phyloP scores from a whole-genome alignment of 805 yeast genomes.

The Yarrowia divulgata region DNA sequence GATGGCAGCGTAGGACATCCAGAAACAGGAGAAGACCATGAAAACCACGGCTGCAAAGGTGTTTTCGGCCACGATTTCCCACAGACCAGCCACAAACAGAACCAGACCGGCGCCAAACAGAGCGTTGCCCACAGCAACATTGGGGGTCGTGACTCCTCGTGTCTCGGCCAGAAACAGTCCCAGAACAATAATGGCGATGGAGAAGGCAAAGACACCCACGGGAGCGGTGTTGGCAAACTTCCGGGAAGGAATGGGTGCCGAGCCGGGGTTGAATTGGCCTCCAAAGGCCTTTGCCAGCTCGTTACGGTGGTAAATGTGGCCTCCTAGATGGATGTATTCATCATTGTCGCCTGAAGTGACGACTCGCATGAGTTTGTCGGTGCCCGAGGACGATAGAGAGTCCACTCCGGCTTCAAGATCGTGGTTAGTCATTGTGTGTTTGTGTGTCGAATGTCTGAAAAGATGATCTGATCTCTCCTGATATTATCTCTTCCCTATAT shows the following conservation, averaged over 20 bases:
- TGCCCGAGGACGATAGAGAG: slow-evolving; percentile 10
- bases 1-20: slow-evolving; percentile 70
- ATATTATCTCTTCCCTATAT: background rate
- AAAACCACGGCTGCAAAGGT: slow-evolving; percentile 67
- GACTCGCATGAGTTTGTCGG: slow-evolving; percentile 43
- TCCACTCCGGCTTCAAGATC: slow-evolving; percentile 23
- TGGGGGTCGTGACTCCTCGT: slow-evolving; percentile 61
- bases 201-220: slow-evolving; percentile 64
- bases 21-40: slow-evolving; percentile 61
- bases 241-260: slow-evolving; percentile 52
- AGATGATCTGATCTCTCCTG: background rate
- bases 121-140: slow-evolving; percentile 66
- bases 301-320: slow-evolving; percentile 63
- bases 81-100: slow-evolving; percentile 67
- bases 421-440: background rate
- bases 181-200: slow-evolving; percentile 66
- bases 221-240: slow-evolving; percentile 70
- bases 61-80: slow-evolving; percentile 68
- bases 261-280: slow-evolving; percentile 37
- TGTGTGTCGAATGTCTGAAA: background rate
- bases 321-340: slow-evolving; percentile 70
- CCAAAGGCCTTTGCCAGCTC: slow-evolving; percentile 68
- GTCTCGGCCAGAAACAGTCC: slow-evolving; percentile 61
- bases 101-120: slow-evolving; percentile 67
- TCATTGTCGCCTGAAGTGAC: slow-evolving; percentile 58